A percentile compares a stretch with the other conserved stretches of the same genome.
These are phyloP conservation scores for Hygrophorus russula DNA, from an alignment of 768 basidiomycete genomes.

Conservation along the genomic window DNA sequence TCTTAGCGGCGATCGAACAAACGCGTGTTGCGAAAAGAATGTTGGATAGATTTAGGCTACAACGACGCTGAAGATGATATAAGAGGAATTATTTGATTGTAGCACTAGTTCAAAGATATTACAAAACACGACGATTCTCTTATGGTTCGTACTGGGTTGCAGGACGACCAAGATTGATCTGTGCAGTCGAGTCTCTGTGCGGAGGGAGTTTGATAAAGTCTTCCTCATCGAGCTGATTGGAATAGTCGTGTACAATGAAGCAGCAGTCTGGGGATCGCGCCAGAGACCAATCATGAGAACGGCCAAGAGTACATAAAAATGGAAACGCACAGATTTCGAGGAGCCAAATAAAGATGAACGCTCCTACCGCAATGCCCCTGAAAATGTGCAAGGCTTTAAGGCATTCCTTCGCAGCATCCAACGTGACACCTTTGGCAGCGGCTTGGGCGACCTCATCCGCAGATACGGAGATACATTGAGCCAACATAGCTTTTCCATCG, in stretches of 20 bases:
- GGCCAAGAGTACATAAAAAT: background rate
- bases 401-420: slow-evolving; percentile 13
- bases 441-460: slow-evolving; percentile 11
- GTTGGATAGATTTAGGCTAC: too few relatives aligned
- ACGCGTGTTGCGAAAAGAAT: too few relatives aligned
- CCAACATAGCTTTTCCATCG: slow-evolving; percentile 25
- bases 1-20: too few relatives aligned
- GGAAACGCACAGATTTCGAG: slow-evolving; percentile 34
- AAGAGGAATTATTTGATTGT: too few relatives aligned
- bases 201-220: slow-evolving; percentile 21
- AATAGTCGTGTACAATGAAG: slow-evolving; percentile 34
- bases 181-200: slow-evolving; percentile 26
- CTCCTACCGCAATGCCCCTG: slow-evolving; percentile 29
- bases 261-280: slow-evolving; percentile 27
- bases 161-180: slow-evolving; percentile 11
- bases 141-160: background rate
- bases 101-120: too few relatives aligned
- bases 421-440: too few relatives aligned
- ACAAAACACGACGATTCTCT: too few relatives aligned
- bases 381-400: slow-evolving; percentile 25
- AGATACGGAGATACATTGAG: slow-evolving; percentile 25
- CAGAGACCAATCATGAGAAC: background rate
- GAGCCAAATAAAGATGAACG: slow-evolving; percentile 35
- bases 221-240: slow-evolving; percentile 34
- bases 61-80: too few relatives aligned